Evolutionary conservation across 164 flowering plant genomes (phyloP).

Genomic region (Liquidambar formosana): DNA sequence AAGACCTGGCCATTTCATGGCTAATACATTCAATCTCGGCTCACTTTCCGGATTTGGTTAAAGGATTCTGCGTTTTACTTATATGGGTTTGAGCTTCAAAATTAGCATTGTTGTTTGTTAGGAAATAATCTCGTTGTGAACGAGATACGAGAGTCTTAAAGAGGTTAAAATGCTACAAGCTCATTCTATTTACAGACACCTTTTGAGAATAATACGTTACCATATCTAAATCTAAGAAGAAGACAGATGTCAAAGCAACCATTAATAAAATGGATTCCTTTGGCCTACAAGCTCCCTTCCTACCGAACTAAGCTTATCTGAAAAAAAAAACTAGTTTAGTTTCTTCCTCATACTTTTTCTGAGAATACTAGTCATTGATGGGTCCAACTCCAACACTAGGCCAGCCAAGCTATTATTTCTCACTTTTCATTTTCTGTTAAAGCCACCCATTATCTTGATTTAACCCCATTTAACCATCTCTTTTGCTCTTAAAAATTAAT

Average conservation of each 20-base stretch:
- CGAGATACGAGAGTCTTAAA: too few species aligned
- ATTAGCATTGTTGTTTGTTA: too few species aligned
- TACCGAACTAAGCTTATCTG: constrained; percentile 3
- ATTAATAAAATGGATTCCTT: neutral
- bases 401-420: constrained; percentile 3
- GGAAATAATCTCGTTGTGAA: too few species aligned
- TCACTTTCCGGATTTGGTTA: too few species aligned
- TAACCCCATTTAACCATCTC: constrained; percentile 12
- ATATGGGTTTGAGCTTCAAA: too few species aligned
- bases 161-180: too few species aligned
- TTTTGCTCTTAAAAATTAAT: constrained; percentile 1
- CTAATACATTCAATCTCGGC: too few species aligned
- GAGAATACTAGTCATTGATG: constrained; percentile 12
- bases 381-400: constrained; percentile 12
- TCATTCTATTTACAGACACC: too few species aligned
- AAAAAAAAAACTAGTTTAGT: neutral
- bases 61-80: too few species aligned
- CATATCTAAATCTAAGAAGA: too few species aligned
- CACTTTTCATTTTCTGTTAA: constrained; percentile 7
- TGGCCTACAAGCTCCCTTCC: constrained; percentile 26
- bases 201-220: neutral
- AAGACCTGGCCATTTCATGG: too few species aligned
- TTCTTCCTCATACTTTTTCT: neutral
- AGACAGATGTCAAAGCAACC: neutral
- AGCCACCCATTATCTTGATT: constrained; percentile 8